Evolutionary conservation across 352 stramenopile genomes (phyloP).

Genomic region (Globisporangium polare): DNA sequence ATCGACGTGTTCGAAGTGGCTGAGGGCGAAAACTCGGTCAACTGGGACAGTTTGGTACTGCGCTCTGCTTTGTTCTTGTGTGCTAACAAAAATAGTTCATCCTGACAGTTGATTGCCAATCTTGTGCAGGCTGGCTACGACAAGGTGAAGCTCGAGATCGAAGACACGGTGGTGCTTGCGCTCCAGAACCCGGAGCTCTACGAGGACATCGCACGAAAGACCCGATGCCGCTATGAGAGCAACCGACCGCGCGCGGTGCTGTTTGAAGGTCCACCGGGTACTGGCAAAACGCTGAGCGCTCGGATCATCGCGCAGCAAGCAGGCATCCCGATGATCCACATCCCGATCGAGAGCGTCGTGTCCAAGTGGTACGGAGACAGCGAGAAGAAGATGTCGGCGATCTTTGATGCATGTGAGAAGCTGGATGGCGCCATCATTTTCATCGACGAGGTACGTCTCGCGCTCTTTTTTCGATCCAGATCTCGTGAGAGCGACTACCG

Average conservation of each 20-base stretch:
- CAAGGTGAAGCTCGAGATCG: constrained; percentile 88
- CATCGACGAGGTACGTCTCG: constrained; percentile 83
- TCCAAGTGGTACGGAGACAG: constrained; percentile 95
- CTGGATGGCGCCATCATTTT: constrained; percentile 92
- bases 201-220: constrained; percentile 88
- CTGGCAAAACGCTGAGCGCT: constrained; percentile 91
- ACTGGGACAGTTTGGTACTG: constrained; percentile 77
- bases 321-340: constrained; percentile 91
- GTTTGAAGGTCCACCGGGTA: constrained; percentile 93
- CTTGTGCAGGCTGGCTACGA: constrained; percentile 82
- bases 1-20: constrained; percentile 80
- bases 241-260: constrained; percentile 88
- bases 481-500: no score
- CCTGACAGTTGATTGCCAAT: not conserved
- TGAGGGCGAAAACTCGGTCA: constrained; percentile 53
- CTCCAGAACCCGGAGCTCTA: constrained; percentile 91
- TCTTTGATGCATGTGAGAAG: constrained; percentile 93
- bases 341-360: constrained; percentile 92
- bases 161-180: constrained; percentile 91
- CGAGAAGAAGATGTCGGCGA: constrained; percentile 93
- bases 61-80: not conserved
- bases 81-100: not conserved
- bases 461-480: not conserved
- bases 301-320: constrained; percentile 93
- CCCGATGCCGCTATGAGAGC: constrained; percentile 84